Percentiles rank a stretch among this genome's conserved stretches.
Evolutionary conservation across 1,284 basidiomycete species (phyloP).

Genomic region (Phaffia rhodozyma): DNA sequence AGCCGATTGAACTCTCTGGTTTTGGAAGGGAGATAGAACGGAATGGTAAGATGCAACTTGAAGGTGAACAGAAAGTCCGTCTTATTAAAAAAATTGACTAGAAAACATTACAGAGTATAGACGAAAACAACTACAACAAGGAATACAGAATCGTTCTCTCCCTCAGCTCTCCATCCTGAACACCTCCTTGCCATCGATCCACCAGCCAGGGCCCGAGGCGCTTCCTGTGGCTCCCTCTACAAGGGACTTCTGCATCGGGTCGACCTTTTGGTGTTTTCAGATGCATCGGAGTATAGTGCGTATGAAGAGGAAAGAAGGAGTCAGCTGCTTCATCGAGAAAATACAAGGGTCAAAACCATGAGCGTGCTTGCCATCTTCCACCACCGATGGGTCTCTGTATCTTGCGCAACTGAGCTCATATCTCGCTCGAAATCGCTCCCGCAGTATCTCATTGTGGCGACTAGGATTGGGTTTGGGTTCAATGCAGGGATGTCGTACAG

Average conservation of each 20-base stretch:
- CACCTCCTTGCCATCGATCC: conserved; percentile 56
- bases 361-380: conserved; percentile 47
- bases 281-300: neutral
- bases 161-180: conserved; percentile 50
- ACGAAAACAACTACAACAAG: neutral
- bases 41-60: too few relatives aligned
- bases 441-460: conserved; percentile 25
- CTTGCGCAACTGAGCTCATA: conserved; percentile 52
- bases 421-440: conserved; percentile 49
- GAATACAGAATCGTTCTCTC: neutral
- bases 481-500: conserved; percentile 43
- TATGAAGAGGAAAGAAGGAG: neutral
- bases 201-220: conserved; percentile 54
- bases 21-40: too few relatives aligned
- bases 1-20: too few relatives aligned
- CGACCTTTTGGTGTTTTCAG: conserved; percentile 35
- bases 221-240: conserved; percentile 56
- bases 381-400: conserved; percentile 58
- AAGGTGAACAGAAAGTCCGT: too few relatives aligned
- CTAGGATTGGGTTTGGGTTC: conserved; percentile 6
- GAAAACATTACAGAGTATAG: too few relatives aligned
- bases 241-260: conserved; percentile 64
- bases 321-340: neutral
- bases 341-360: neutral
- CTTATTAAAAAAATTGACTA: too few relatives aligned